phyloP scores from a whole-genome alignment of 139 green algal species.

The Yamagishiella unicocca region DNA sequence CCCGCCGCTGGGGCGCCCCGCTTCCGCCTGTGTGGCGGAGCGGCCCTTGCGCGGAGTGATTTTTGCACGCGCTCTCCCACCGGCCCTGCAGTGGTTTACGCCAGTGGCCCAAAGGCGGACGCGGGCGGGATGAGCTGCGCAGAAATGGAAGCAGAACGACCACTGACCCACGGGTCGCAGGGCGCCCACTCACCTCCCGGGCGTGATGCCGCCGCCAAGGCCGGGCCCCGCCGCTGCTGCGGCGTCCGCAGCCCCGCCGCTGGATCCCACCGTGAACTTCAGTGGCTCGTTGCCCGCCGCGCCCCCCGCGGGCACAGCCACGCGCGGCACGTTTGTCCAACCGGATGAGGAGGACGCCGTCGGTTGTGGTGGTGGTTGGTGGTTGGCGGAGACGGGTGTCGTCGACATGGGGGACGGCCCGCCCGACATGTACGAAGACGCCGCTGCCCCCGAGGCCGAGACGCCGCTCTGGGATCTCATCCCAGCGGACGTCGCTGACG shows the following conservation, averaged over 20 bases:
- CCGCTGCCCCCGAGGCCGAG: too few relatives aligned
- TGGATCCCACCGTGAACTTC: neutral
- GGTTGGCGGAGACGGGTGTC: neutral
- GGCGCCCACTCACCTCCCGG: constrained; percentile 13
- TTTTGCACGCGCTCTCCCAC: neutral
- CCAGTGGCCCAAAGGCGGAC: too few relatives aligned
- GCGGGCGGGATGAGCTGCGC: too few relatives aligned
- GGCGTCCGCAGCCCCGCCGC: too few relatives aligned
- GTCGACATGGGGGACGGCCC: constrained; percentile 8
- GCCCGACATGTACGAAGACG: neutral
- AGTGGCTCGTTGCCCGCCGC: neutral
- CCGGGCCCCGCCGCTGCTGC: neutral
- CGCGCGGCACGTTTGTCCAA: neutral
- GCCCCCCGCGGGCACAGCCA: neutral
- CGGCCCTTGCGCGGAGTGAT: constrained; percentile 34
- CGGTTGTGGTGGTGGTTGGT: neutral
- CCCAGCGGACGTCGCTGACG: neutral
- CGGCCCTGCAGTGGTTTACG: neutral
- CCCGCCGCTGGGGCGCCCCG: neutral
- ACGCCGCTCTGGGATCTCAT: neutral
- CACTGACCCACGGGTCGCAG: too few relatives aligned
- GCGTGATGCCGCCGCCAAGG: neutral
- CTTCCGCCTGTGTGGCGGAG: neutral
- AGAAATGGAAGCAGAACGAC: too few relatives aligned
- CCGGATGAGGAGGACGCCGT: neutral